These are phyloP conservation scores for Phylloporus rhodoxanthus DNA, from an alignment of 768 basidiomycete genomes.

Conservation along the genomic window DNA sequence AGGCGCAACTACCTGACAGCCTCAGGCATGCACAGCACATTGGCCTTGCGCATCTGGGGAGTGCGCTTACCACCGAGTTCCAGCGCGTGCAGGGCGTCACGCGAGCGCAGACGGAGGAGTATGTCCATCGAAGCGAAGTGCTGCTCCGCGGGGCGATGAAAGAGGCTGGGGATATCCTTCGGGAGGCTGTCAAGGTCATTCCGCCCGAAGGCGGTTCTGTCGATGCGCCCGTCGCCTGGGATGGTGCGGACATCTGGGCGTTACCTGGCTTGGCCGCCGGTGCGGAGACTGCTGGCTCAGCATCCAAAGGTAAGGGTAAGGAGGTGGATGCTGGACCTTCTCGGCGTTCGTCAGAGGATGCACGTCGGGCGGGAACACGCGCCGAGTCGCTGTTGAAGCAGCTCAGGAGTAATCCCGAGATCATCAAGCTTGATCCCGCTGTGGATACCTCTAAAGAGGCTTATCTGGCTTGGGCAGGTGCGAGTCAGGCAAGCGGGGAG, in stretches of 20 bases:
- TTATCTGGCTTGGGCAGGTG: conserved; percentile 59
- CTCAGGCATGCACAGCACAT: conserved; percentile 57
- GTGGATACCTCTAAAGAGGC: conserved; percentile 50
- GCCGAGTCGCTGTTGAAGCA: conserved; percentile 73
- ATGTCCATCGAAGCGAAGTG: conserved; percentile 68
- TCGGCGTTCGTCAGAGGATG: conserved; percentile 31
- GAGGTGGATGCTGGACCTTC: conserved; percentile 27
- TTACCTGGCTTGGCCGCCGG: conserved; percentile 38
- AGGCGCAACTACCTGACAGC: conserved; percentile 61
- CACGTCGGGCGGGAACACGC: conserved; percentile 57
- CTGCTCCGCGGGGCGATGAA: conserved; percentile 64
- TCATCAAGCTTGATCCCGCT: conserved; percentile 72
- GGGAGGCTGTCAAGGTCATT: conserved; percentile 87
- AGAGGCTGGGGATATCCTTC: conserved; percentile 75
- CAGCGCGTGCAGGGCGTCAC: conserved; percentile 71
- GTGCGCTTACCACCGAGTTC: conserved; percentile 58
- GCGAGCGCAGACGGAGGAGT: conserved; percentile 76
- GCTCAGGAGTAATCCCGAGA: conserved; percentile 66
- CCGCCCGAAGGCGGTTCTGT: conserved; percentile 58
- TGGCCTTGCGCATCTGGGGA: conserved; percentile 64
- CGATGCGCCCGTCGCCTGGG: conserved; percentile 54
- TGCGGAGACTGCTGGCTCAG: conserved; percentile 6
- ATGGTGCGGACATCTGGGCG: conserved; percentile 84
- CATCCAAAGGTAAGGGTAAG: conserved; percentile 35
- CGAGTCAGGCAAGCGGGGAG: conserved; percentile 51